These are phyloP conservation scores for Leccinum fibrillosum DNA, from an alignment of 768 basidiomycete genomes.

Conservation along the genomic window DNA sequence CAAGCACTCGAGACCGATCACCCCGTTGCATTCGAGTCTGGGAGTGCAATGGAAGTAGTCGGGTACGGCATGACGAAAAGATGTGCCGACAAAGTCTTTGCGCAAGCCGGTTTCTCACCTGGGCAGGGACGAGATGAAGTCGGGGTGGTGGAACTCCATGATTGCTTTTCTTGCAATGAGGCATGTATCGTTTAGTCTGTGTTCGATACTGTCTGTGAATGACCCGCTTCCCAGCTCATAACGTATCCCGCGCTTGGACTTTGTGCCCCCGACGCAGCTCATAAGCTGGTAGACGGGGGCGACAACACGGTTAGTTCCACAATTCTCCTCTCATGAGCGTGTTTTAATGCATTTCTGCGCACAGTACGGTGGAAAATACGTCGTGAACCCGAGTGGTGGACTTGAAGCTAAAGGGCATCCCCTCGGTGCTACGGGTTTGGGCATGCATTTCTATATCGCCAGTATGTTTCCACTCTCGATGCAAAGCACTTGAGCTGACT, in stretches of 20 bases:
- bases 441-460: constrained; percentile 85
- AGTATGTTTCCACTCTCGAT: constrained; percentile 41
- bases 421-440: constrained; percentile 79
- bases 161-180: constrained; percentile 84
- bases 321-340: neutral
- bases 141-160: constrained; percentile 83
- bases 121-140: constrained; percentile 68
- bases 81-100: constrained; percentile 67
- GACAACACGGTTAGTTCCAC: constrained; percentile 67
- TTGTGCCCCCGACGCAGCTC: constrained; percentile 61
- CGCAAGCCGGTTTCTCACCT: constrained; percentile 62
- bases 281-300: constrained; percentile 66
- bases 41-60: constrained; percentile 76
- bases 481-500: neutral
- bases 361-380: constrained; percentile 81
- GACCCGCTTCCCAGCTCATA: constrained; percentile 51
- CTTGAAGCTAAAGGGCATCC: constrained; percentile 90
- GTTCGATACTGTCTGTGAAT: neutral
- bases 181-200: constrained; percentile 32
- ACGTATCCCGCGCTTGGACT: constrained; percentile 81
- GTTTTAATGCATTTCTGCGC: neutral
- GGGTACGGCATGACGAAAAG: constrained; percentile 75
- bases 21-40: constrained; percentile 58
- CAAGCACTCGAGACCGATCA: constrained; percentile 66
- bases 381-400: constrained; percentile 82